Percentiles rank a stretch among this genome's conserved stretches.
Conservation (phyloP, 768 basidiomycete species). For the Sarcodon sp. region DNA sequence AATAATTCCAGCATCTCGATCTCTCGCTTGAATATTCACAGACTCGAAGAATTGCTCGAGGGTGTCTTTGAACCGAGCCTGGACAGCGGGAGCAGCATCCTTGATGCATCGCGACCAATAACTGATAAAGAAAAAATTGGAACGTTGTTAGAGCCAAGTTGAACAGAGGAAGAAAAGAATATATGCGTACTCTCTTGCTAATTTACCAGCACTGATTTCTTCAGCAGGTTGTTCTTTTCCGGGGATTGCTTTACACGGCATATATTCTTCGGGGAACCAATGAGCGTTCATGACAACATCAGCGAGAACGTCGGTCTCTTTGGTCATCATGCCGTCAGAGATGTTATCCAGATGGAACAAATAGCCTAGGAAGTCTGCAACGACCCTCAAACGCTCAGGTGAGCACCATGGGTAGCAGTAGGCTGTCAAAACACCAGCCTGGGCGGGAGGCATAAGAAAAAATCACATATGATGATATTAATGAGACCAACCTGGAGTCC, state of each 20-base stretch:
- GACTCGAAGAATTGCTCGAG: constrained; percentile 71
- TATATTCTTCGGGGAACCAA: constrained; percentile 46
- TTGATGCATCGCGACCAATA: constrained; percentile 52
- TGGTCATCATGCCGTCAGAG: constrained; percentile 63
- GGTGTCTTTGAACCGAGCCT: constrained; percentile 64
- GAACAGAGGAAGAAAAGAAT: not conserved
- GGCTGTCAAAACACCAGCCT: constrained; percentile 52
- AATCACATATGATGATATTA: no score
- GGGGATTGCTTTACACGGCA: constrained; percentile 13
- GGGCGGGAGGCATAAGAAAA: constrained; percentile 8
- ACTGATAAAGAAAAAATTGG: constrained; percentile 21
- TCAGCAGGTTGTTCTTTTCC: constrained; percentile 7
- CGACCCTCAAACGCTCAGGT: constrained; percentile 46
- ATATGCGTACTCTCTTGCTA: constrained; percentile 54
- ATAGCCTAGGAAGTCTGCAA: constrained; percentile 63
- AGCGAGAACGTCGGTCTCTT: constrained; percentile 41
- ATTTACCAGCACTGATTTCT: constrained; percentile 43
- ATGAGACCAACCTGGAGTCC: constrained; percentile 23
- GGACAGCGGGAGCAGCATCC: constrained; percentile 47
- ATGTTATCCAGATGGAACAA: constrained; percentile 69
- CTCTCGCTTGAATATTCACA: constrained; percentile 54
- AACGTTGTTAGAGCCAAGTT: constrained; percentile 7
- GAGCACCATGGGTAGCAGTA: constrained; percentile 48
- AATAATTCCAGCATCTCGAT: constrained; percentile 42
- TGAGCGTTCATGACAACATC: constrained; percentile 59